A percentile compares a stretch with the other conserved stretches of the same genome.
These are phyloP conservation scores for Corymbia maculata DNA, from an alignment of 345 rosid species.

Conservation along the genomic window DNA sequence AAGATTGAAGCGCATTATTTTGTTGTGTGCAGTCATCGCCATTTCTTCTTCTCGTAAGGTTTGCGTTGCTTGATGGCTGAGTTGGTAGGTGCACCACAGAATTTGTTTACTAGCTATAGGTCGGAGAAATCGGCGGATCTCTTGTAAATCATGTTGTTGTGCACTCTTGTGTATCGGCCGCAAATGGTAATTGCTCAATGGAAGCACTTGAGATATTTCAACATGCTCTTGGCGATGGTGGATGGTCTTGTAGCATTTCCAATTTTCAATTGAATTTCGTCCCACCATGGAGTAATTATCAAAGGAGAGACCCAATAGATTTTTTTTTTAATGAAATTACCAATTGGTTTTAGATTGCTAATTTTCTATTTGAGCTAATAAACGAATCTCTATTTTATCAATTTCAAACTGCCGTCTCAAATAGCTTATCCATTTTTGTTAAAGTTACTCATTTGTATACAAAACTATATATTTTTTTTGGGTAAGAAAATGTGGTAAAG, in stretches of 20 bases:
- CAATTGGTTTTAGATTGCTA: background rate
- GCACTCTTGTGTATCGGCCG: background rate
- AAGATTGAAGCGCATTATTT: background rate
- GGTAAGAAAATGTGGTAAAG: background rate
- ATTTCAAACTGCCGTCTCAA: background rate
- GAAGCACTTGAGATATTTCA: background rate
- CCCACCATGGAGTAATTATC: background rate
- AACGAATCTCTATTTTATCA: background rate
- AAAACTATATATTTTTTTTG: background rate
- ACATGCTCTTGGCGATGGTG: background rate
- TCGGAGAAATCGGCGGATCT: background rate
- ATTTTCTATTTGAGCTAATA: background rate
- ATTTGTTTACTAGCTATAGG: background rate
- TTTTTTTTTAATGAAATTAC: background rate
- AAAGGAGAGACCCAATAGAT: background rate
- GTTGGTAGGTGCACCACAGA: background rate
- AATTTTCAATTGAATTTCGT: background rate
- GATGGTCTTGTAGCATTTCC: background rate
- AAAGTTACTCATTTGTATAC: background rate
- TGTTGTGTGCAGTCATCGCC: background rate
- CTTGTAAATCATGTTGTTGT: background rate
- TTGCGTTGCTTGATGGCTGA: background rate
- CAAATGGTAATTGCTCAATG: background rate
- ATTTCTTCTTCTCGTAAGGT: background rate
- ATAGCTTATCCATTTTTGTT: background rate